Evolutionary conservation across 2,329 filamentous ascomycete genomes (phyloP).

Genomic region (Aureobasidium sp.): DNA sequence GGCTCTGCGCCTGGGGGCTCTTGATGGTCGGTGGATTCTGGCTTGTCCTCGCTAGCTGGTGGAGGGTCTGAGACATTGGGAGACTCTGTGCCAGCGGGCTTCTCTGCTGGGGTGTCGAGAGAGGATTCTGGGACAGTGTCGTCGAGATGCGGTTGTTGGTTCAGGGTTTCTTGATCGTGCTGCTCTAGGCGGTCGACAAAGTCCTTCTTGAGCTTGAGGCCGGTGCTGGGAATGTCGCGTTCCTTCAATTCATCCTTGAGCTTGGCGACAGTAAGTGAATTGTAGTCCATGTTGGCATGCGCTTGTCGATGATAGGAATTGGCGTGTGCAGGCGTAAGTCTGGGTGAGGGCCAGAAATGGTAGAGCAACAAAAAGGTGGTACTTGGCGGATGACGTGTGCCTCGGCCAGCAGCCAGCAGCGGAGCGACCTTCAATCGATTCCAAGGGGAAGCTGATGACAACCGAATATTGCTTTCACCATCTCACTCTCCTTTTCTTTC

Average conservation of each 20-base stretch:
- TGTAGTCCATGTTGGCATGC: slow-evolving; percentile 33
- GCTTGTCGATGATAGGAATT: neutral
- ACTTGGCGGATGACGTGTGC: neutral
- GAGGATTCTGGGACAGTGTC: neutral
- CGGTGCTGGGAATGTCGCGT: slow-evolving; percentile 37
- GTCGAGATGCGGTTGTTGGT: neutral
- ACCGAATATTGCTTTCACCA: neutral
- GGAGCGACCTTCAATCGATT: neutral
- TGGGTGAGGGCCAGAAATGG: neutral
- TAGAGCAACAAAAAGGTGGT: neutral
- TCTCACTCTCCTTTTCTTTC: neutral
- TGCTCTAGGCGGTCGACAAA: slow-evolving; percentile 39
- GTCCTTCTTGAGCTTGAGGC: slow-evolving; percentile 40
- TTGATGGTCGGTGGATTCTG: neutral
- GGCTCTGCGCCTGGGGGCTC: neutral
- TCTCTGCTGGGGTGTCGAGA: neutral
- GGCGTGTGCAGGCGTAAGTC: neutral
- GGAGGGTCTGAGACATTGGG: neutral
- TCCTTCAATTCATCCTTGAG: slow-evolving; percentile 40
- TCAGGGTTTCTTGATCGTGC: slow-evolving; percentile 11
- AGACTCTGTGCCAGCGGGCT: neutral
- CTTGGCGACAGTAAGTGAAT: slow-evolving; percentile 39
- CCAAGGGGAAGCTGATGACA: neutral
- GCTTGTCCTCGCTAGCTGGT: neutral
- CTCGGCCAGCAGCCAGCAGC: neutral